Percentiles rank a stretch among this genome's conserved stretches.
phyloP scores from a whole-genome alignment of 228 moss, liverwort and hornwort species.

The Sphagnum magellanicum region DNA sequence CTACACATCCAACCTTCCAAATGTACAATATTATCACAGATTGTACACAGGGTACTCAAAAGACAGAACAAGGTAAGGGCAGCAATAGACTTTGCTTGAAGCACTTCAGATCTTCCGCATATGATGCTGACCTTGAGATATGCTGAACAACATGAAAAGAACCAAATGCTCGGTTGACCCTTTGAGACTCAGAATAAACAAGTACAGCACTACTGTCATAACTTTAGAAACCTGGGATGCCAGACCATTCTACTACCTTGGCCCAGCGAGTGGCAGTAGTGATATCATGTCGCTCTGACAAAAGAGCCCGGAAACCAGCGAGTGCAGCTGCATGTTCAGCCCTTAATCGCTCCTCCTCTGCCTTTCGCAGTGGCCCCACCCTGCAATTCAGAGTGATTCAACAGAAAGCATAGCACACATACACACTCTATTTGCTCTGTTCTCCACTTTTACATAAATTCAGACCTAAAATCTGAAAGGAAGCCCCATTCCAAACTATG shows the following conservation, averaged over 20 bases:
- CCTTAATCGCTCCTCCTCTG: conserved; percentile 69
- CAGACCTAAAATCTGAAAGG: background rate
- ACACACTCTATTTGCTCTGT: background rate
- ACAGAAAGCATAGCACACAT: background rate
- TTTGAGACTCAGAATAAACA: no score
- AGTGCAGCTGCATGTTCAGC: conserved; percentile 69
- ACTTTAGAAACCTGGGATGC: no score
- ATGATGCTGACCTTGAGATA: no score
- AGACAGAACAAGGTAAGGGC: no score
- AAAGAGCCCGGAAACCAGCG: conserved; percentile 61
- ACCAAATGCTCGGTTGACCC: no score
- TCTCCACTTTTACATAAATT: background rate
- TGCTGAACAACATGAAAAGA: no score
- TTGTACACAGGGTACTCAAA: no score
- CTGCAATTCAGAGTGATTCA: conserved; percentile 28
- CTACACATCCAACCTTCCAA: conserved; percentile 13
- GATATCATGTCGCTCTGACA: conserved; percentile 65
- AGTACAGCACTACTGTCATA: no score
- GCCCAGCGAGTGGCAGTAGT: conserved; percentile 72
- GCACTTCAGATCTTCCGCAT: no score
- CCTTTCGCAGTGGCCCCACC: conserved; percentile 71
- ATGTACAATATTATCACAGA: no score
- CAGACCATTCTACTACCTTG: conserved; percentile 35
- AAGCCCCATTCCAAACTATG: no score
- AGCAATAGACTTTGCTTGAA: no score